Conservation (phyloP, 208 protist species). For the Leishmania mexicana region DNA sequence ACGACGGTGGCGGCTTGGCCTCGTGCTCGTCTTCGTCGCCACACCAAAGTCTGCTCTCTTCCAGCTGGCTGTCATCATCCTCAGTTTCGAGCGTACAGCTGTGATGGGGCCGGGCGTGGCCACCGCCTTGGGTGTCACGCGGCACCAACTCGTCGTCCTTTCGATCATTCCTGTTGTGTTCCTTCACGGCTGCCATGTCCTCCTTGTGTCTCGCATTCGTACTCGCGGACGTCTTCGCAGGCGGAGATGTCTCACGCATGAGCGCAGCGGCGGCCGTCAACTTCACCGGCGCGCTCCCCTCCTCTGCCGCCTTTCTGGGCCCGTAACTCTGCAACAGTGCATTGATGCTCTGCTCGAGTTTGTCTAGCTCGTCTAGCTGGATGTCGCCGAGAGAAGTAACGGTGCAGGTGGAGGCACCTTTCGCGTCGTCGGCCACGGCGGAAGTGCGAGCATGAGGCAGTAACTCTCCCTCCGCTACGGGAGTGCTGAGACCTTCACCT, state of each 20-base stretch:
- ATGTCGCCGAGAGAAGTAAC: conserved; percentile 1
- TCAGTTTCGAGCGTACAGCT: not conserved
- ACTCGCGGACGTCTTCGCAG: not conserved
- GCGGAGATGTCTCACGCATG: conserved; percentile 1
- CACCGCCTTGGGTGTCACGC: not conserved
- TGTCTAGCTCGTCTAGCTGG: conserved; percentile 20
- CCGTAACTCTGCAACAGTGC: conserved; percentile 23
- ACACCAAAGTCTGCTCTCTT: conserved; percentile 4
- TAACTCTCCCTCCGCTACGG: not conserved
- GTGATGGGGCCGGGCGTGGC: too few relatives aligned
- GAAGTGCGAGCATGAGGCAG: not conserved
- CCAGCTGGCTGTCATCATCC: not conserved
- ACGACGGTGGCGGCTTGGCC: not conserved
- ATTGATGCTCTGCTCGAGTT: conserved; percentile 26
- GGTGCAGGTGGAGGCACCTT: not conserved
- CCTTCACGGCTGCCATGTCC: not conserved
- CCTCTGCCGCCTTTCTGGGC: not conserved
- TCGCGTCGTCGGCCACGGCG: too few relatives aligned
- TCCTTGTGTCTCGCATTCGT: not conserved
- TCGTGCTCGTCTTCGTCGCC: conserved; percentile 1
- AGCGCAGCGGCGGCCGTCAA: conserved; percentile 10
- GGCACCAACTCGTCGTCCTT: not conserved
- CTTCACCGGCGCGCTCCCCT: not conserved
- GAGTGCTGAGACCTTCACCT: not conserved
- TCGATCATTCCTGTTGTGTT: not conserved